Percentiles rank a stretch among this genome's conserved stretches.
Conservation (phyloP, 2,329 filamentous ascomycete genomes). For the Clarireedia hainanense region DNA sequence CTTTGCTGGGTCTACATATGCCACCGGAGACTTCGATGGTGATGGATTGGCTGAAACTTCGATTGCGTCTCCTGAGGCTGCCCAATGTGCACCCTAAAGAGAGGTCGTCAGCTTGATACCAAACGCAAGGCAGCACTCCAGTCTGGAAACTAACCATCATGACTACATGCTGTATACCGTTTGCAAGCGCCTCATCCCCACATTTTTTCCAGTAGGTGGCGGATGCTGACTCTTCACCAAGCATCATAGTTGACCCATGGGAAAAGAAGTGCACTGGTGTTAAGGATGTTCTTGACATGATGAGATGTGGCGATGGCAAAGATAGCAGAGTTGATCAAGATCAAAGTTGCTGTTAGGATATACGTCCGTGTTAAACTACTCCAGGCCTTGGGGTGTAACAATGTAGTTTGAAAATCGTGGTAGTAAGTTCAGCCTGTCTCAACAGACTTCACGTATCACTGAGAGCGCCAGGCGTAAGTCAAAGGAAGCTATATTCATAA, state of each 20-base stretch:
- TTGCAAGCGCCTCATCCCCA: constrained; percentile 52
- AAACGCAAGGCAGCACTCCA: not conserved
- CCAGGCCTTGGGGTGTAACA: no score
- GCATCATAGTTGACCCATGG: constrained; percentile 66
- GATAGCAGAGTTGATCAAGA: no score
- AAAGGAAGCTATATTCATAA: no score
- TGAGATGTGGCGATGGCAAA: not conserved
- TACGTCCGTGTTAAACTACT: no score
- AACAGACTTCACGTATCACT: no score
- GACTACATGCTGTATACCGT: constrained; percentile 53
- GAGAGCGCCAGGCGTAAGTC: no score
- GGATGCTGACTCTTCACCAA: constrained; percentile 54
- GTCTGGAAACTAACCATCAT: constrained; percentile 47
- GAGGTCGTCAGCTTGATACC: not conserved
- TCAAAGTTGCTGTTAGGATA: no score
- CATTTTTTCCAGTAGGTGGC: constrained; percentile 59
- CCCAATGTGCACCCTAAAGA: constrained; percentile 59
- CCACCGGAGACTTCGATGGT: constrained; percentile 55
- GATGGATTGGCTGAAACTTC: constrained; percentile 53
- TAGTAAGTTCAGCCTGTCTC: no score
- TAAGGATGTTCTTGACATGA: not conserved
- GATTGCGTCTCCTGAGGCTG: constrained; percentile 45
- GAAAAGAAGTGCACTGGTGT: constrained; percentile 41
- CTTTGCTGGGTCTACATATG: constrained; percentile 58
- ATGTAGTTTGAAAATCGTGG: no score